Percentiles rank a stretch among this genome's conserved stretches.
Evolutionary conservation across 352 stramenopile species (phyloP).

Genomic region (Globisporangium acanthophoron): DNA sequence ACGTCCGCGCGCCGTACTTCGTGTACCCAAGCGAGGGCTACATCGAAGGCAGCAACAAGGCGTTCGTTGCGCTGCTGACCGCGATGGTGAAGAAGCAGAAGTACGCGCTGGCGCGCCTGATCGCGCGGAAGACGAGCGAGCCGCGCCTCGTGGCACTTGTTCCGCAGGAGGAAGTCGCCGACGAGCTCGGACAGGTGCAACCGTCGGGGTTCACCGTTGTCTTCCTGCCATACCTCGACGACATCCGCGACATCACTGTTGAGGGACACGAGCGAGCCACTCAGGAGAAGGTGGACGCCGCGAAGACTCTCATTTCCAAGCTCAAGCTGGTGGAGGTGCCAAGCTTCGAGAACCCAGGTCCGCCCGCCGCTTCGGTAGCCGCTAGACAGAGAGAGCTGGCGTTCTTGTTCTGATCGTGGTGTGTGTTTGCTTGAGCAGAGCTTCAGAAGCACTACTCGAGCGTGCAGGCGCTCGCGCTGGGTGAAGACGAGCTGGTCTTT

Average conservation of each 20-base stretch:
- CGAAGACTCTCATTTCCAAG: slow-evolving; percentile 63
- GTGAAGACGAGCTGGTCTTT: slow-evolving; percentile 69
- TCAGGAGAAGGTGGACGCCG: slow-evolving; percentile 52
- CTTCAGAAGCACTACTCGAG: slow-evolving; percentile 83
- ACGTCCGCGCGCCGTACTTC: slow-evolving; percentile 75
- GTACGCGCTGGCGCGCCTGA: slow-evolving; percentile 59
- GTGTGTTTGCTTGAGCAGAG: slow-evolving; percentile 26
- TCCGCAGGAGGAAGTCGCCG: slow-evolving; percentile 66
- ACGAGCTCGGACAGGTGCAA: slow-evolving; percentile 78
- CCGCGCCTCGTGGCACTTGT: slow-evolving; percentile 71
- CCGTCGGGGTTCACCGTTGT: slow-evolving; percentile 71
- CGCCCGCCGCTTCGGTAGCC: background rate
- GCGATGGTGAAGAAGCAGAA: slow-evolving; percentile 66
- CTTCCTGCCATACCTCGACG: slow-evolving; percentile 77
- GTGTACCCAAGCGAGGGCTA: slow-evolving; percentile 73
- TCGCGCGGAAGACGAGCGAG: slow-evolving; percentile 68
- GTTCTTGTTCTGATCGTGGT: background rate
- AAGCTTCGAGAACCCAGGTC: slow-evolving; percentile 80
- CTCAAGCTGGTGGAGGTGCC: slow-evolving; percentile 67
- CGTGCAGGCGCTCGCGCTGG: slow-evolving; percentile 69
- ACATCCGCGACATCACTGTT: slow-evolving; percentile 64
- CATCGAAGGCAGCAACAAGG: slow-evolving; percentile 68
- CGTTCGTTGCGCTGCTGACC: slow-evolving; percentile 62
- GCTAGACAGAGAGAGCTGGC: too few species aligned
- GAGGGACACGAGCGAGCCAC: slow-evolving; percentile 30